These are phyloP conservation scores for Dionaea muscipula DNA, from an alignment of 179 eudicot species.

Conservation along the genomic window DNA sequence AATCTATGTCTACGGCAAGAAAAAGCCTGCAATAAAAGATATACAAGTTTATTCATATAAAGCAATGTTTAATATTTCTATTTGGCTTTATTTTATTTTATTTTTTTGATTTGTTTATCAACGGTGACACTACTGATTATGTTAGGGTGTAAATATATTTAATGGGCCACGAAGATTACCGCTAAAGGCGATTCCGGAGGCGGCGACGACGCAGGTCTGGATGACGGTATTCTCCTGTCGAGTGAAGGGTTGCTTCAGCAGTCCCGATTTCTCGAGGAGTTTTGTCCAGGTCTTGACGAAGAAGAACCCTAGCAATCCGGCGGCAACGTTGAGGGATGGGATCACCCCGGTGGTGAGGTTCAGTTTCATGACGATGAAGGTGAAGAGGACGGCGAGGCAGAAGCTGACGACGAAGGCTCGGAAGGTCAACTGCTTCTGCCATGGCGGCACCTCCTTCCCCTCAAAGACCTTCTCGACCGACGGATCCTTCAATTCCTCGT, in stretches of 20 bases:
- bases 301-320: slow-evolving; percentile 70
- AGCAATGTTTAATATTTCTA: too few relatives aligned
- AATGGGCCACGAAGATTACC: too few relatives aligned
- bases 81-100: too few relatives aligned
- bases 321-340: slow-evolving; percentile 71
- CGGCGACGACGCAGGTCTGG: slow-evolving; percentile 83
- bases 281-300: slow-evolving; percentile 73
- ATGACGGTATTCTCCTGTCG: slow-evolving; percentile 85
- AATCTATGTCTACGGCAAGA: too few relatives aligned
- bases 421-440: slow-evolving; percentile 53
- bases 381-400: slow-evolving; percentile 42
- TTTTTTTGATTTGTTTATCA: too few relatives aligned
- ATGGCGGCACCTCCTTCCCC: slow-evolving; percentile 42
- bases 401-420: slow-evolving; percentile 61
- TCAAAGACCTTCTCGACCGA: slow-evolving; percentile 56
- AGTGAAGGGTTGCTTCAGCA: slow-evolving; percentile 64
- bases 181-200: slow-evolving; percentile 76
- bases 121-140: too few relatives aligned
- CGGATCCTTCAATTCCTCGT: background rate
- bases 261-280: slow-evolving; percentile 34
- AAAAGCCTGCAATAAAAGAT: too few relatives aligned
- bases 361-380: slow-evolving; percentile 77
- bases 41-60: too few relatives aligned
- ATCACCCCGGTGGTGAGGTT: slow-evolving; percentile 81
- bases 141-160: too few relatives aligned